A percentile compares a stretch with the other conserved stretches of the same genome.
phyloP scores from a whole-genome alignment of 257 asterid species.

The Solanum raphanifolium region DNA sequence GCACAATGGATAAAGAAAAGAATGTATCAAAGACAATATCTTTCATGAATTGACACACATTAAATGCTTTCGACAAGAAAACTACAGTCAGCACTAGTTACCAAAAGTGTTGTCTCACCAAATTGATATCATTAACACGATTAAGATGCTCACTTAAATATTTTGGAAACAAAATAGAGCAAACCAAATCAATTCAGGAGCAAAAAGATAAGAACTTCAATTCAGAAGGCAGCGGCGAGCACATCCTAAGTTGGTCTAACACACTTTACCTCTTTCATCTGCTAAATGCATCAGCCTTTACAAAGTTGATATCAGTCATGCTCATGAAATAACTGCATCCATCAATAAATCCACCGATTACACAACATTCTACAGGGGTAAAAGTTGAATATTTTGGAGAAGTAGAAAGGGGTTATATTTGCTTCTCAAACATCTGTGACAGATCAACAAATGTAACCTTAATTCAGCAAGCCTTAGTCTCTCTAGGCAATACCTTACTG shows the following conservation, averaged over 20 bases:
- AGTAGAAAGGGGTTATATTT: not conserved
- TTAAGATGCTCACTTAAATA: not conserved
- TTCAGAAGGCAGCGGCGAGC: not conserved
- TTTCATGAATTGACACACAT: not conserved
- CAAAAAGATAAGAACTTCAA: not conserved
- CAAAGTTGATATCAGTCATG: not conserved
- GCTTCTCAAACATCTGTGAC: not conserved
- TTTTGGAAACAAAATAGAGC: not conserved
- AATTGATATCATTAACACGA: not conserved
- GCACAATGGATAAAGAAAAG: not conserved
- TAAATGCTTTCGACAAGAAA: not conserved
- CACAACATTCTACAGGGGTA: not conserved
- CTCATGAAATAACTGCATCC: not conserved
- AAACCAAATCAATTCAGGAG: not conserved
- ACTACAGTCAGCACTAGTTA: not conserved
- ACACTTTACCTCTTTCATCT: not conserved
- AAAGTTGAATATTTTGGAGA: not conserved
- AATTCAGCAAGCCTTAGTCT: not conserved
- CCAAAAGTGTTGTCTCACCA: not conserved
- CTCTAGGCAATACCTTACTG: not conserved
- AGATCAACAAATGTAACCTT: not conserved
- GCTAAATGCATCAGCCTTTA: not conserved
- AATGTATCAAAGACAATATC: not conserved
- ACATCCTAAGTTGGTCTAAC: not conserved
- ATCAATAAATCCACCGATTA: not conserved